Evolutionary conservation across 2,329 filamentous ascomycete genomes (phyloP).

Genomic region (Hymenoscyphus infarciens): DNA sequence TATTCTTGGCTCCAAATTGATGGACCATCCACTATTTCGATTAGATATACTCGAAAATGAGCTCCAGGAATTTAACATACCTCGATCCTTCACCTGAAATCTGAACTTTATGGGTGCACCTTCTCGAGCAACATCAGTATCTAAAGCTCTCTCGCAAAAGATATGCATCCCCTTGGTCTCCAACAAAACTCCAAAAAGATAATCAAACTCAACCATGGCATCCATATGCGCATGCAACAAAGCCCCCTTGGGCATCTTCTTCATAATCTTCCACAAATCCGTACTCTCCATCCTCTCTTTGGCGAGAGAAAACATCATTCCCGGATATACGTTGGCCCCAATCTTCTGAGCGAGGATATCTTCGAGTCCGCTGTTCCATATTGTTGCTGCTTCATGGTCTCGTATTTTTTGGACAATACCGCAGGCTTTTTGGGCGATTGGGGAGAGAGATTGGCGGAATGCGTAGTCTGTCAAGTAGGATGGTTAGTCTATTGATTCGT

Average conservation of each 20-base stretch:
- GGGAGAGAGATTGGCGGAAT: constrained; percentile 72
- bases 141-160: constrained; percentile 52
- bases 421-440: constrained; percentile 73
- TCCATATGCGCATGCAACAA: constrained; percentile 85
- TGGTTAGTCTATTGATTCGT: neutral
- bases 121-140: constrained; percentile 49
- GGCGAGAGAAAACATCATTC: constrained; percentile 90
- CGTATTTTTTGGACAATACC: constrained; percentile 78
- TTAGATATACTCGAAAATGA: constrained; percentile 10
- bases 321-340: constrained; percentile 70
- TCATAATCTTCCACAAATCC: constrained; percentile 79
- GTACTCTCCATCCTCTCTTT: constrained; percentile 84
- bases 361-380: constrained; percentile 75
- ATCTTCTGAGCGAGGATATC: constrained; percentile 61
- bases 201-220: constrained; percentile 86
- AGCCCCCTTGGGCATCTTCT: constrained; percentile 83
- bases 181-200: constrained; percentile 69
- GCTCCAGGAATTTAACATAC: constrained; percentile 11
- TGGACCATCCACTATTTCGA: constrained; percentile 34
- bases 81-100: constrained; percentile 46
- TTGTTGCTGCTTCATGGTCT: constrained; percentile 66
- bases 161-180: constrained; percentile 72
- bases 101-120: constrained; percentile 59
- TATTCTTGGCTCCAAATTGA: constrained; percentile 69
- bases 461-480: constrained; percentile 48